Conservation (phyloP, 2,329 filamentous ascomycete species). For the Cyanodermella asteris region DNA sequence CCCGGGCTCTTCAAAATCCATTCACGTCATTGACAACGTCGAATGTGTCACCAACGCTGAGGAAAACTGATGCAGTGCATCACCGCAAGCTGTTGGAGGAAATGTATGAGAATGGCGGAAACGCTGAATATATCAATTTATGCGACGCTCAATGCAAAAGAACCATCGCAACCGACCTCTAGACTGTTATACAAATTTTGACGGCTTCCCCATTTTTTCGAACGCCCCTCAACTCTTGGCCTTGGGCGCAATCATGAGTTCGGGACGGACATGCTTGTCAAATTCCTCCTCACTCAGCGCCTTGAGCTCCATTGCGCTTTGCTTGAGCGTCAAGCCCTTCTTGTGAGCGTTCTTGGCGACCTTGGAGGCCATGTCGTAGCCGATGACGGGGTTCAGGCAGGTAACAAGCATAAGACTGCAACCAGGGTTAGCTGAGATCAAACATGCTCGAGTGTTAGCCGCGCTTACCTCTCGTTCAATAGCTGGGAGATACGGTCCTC, state of each 20-base stretch:
- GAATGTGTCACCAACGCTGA: no score
- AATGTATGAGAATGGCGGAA: no score
- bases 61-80: no score
- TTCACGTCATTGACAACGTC: no score
- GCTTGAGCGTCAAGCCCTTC: slow-evolving; percentile 84
- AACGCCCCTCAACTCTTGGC: slow-evolving; percentile 27
- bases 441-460: background rate
- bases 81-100: no score
- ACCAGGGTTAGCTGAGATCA: slow-evolving; percentile 1
- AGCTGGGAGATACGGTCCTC: slow-evolving; percentile 78
- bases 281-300: slow-evolving; percentile 79
- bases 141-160: no score
- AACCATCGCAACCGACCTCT: no score
- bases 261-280: slow-evolving; percentile 69
- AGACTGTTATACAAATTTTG: no score
- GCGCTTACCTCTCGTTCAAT: slow-evolving; percentile 72
- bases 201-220: no score
- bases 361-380: slow-evolving; percentile 92
- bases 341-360: slow-evolving; percentile 98
- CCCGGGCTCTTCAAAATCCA: no score
- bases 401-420: slow-evolving; percentile 87
- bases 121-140: no score
- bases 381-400: slow-evolving; percentile 91
- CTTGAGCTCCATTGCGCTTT: slow-evolving; percentile 82
- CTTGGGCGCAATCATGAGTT: slow-evolving; percentile 82